phyloP scores from a whole-genome alignment of 352 stramenopile species.

The Globisporangium okanoganense region DNA sequence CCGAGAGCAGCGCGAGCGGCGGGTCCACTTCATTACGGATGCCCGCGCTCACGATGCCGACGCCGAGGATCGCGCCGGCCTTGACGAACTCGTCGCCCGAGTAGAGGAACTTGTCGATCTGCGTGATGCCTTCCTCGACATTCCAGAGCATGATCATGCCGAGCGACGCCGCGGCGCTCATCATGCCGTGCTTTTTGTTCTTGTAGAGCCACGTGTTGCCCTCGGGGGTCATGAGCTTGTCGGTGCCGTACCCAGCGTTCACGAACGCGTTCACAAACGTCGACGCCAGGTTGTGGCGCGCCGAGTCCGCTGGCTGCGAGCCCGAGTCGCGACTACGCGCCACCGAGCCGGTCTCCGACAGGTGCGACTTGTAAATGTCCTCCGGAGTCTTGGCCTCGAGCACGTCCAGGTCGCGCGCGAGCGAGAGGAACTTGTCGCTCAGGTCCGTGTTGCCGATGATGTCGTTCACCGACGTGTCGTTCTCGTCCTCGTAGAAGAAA shows the following conservation, averaged over 20 bases:
- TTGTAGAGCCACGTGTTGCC: slow-evolving; percentile 99
- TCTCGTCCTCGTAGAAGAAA: slow-evolving; percentile 94
- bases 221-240: slow-evolving; percentile 94
- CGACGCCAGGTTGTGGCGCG: slow-evolving; percentile 97
- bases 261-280: slow-evolving; percentile 99
- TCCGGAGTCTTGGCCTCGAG: slow-evolving; percentile 96
- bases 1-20: slow-evolving; percentile 94
- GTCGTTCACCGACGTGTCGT: slow-evolving; percentile 88
- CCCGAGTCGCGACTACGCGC: slow-evolving; percentile 63
- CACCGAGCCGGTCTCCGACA: slow-evolving; percentile 94
- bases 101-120: slow-evolving; percentile 99
- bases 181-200: slow-evolving; percentile 99
- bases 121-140: slow-evolving; percentile 98
- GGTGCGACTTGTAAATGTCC: slow-evolving; percentile 99
- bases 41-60: slow-evolving; percentile 93
- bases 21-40: slow-evolving; percentile 97
- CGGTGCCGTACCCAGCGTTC: slow-evolving; percentile 97
- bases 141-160: slow-evolving; percentile 99
- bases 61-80: slow-evolving; percentile 95
- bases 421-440: slow-evolving; percentile 94
- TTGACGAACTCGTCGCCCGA: slow-evolving; percentile 98
- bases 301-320: slow-evolving; percentile 92
- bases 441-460: slow-evolving; percentile 97
- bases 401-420: slow-evolving; percentile 97
- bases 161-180: slow-evolving; percentile 96